Conservation (phyloP, 495 filamentous ascomycete species). For the Talaromyces ruber region DNA sequence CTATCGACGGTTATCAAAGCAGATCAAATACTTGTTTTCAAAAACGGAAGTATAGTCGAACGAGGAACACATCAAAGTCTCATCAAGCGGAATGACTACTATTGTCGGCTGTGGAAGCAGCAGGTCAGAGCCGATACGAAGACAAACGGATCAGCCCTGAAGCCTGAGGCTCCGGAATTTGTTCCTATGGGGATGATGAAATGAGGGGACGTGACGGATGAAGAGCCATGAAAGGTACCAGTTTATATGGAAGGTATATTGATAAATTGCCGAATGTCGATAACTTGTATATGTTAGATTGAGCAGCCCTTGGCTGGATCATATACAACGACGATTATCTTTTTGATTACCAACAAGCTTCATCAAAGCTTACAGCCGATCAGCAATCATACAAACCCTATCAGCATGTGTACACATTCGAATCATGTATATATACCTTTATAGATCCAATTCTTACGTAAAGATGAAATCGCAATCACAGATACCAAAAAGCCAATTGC, state of each 20-base stretch:
- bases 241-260: neutral
- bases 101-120: slow-evolving; percentile 62
- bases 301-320: neutral
- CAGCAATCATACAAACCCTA: neutral
- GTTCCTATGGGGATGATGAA: slow-evolving; percentile 22
- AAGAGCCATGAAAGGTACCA: neutral
- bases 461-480: neutral
- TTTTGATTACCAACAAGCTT: neutral
- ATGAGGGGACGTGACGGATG: neutral
- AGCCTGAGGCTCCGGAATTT: slow-evolving; percentile 47
- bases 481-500: neutral
- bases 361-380: neutral
- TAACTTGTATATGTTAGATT: neutral
- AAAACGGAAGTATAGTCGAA: slow-evolving; percentile 73
- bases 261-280: neutral
- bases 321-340: neutral
- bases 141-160: slow-evolving; percentile 28
- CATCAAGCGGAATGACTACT: slow-evolving; percentile 50
- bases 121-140: neutral
- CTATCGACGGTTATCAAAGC: slow-evolving; percentile 89
- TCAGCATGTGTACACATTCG: neutral
- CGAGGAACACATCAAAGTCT: slow-evolving; percentile 74
- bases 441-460: neutral
- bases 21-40: slow-evolving; percentile 93
- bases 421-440: neutral